phyloP scores from a whole-genome alignment of 1,284 basidiomycete genomes.

The Fomes fomentarius region DNA sequence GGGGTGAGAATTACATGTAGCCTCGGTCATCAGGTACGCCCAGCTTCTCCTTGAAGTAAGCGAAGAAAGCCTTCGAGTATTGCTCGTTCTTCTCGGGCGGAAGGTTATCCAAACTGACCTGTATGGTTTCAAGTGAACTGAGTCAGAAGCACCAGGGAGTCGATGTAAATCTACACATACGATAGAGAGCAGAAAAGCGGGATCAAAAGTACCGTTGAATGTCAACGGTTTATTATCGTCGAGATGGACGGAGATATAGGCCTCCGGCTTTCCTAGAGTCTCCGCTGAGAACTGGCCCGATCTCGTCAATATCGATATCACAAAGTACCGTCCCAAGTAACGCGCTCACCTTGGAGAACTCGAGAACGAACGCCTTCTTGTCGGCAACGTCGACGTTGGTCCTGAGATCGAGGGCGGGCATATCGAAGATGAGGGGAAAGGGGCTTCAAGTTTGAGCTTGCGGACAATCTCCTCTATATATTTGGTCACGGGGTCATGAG shows the following conservation, averaged over 20 bases:
- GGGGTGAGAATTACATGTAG: conserved; percentile 48
- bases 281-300: conserved; percentile 48
- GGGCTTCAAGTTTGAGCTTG: too few relatives aligned
- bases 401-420: conserved; percentile 57
- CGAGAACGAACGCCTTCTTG: conserved; percentile 54
- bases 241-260: conserved; percentile 53
- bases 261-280: conserved; percentile 56
- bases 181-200: conserved; percentile 58
- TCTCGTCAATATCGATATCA: too few relatives aligned
- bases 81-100: conserved; percentile 48
- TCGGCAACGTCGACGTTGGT: conserved; percentile 65
- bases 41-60: conserved; percentile 56
- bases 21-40: conserved; percentile 53
- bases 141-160: background rate
- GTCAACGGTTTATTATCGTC: conserved; percentile 59
- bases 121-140: too few relatives aligned
- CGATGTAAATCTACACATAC: conserved; percentile 41
- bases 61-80: conserved; percentile 59
- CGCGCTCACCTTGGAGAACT: conserved; percentile 58
- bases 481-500: conserved; percentile 3
- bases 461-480: too few relatives aligned
- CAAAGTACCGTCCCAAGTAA: too few relatives aligned
- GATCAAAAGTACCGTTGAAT: conserved; percentile 64
- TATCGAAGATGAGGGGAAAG: conserved; percentile 32
- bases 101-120: conserved; percentile 63